phyloP scores from a whole-genome alignment of 805 yeast genomes.

The Blastobotrys robertii region DNA sequence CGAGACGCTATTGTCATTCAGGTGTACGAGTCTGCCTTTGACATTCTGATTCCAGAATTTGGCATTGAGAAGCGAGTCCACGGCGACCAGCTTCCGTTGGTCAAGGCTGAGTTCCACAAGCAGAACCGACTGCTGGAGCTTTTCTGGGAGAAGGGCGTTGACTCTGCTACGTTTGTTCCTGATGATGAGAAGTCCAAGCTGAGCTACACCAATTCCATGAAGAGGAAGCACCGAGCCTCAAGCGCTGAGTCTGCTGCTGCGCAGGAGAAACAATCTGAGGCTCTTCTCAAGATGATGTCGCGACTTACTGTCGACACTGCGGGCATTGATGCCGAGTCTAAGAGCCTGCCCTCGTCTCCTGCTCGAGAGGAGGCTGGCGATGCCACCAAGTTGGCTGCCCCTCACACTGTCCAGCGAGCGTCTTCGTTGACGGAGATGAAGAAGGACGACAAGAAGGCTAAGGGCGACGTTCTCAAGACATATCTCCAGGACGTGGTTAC shows the following conservation, averaged over 20 bases:
- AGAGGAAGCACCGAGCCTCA: slow-evolving; percentile 40
- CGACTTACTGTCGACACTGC: slow-evolving; percentile 2
- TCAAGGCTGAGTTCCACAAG: slow-evolving; percentile 86
- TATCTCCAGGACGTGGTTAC: slow-evolving; percentile 50
- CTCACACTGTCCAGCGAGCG: slow-evolving; percentile 17
- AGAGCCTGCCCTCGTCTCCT: slow-evolving; percentile 27
- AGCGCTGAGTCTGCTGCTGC: slow-evolving; percentile 60
- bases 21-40: slow-evolving; percentile 94
- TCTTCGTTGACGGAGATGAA: slow-evolving; percentile 18
- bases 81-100: slow-evolving; percentile 90
- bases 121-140: slow-evolving; percentile 57
- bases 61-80: slow-evolving; percentile 95
- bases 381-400: slow-evolving; percentile 3
- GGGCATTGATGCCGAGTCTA: slow-evolving; percentile 12
- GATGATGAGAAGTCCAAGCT: slow-evolving; percentile 75
- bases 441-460: slow-evolving; percentile 9
- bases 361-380: slow-evolving; percentile 11
- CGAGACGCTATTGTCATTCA: slow-evolving; percentile 82
- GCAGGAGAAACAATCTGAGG: slow-evolving; percentile 25
- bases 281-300: slow-evolving; percentile 4
- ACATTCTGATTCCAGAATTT: slow-evolving; percentile 82
- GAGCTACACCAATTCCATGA: background rate
- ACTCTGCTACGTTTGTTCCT: slow-evolving; percentile 84
- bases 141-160: slow-evolving; percentile 89
- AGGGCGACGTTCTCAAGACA: slow-evolving; percentile 36